Base-by-base conservation (phyloP, 768 basidiomycete species). In the Suillus americanus region DNA sequence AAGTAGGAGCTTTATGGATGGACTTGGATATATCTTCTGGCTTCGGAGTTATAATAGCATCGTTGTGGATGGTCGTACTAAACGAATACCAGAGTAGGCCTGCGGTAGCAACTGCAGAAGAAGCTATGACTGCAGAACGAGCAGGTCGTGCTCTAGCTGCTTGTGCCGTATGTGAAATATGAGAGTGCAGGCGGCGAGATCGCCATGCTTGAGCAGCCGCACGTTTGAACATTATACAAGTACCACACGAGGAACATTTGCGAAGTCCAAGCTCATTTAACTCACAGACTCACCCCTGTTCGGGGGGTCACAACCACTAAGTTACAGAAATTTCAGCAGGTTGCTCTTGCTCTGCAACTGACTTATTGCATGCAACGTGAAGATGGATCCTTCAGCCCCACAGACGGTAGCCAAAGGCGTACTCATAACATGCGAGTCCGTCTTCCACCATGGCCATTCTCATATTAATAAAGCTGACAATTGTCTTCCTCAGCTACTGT, bases 351-450 rank as follows among this genome's bases (percentile, higher is more conserved):
- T 56, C 23, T 35, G 46, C 33, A 23, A 38, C 23, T 28, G 10
- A 28, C 37, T 18, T 10, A 14, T 64, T 41, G 20, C 10, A 41
- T 23, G 9, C 3, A 41, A n/a, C 16, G 16, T 37, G 10, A 20
- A 61, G 51, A 76, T 76, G 75, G 75, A 76, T 54, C 70, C 73
- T 4, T 72, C 72, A 61, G 76, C 75, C 64, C 70, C 76, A 41
- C 68, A 73, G 64, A 86, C 82, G 33, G 79, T 92, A 53, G 79
- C 82, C 35, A 78, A 83, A 63, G 88, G 89, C 63, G 85, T 89
- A 33, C 71, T 84, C 66, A 75, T 83, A 77, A 86, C 89, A 88
- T 92, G 91, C 90, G 84, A 89, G 91, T 92, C 86, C 86, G 88
- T 89, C 77, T 81, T 79, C 78, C 69, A 69, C 65, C 65, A 54